Percentiles rank a stretch among this genome's conserved stretches.
These are phyloP conservation scores for Yamadazyma epiphylla DNA, from an alignment of 1,139 yeast genomes.

Conservation along the genomic window DNA sequence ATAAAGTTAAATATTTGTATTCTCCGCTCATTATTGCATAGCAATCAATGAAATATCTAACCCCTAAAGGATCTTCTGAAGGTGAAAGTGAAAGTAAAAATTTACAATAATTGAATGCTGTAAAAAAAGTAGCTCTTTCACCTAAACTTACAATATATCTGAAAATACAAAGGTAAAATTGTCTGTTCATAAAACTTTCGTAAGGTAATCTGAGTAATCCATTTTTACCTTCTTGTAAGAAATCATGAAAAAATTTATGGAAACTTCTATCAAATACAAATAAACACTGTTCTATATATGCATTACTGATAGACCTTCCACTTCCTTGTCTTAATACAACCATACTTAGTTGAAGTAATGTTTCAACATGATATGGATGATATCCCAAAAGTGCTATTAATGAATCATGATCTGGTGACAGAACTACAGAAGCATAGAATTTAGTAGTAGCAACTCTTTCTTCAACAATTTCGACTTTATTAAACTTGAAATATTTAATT, in stretches of 20 bases:
- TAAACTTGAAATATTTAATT: conserved; percentile 53
- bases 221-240: conserved; percentile 47
- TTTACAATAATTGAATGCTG: conserved; percentile 76
- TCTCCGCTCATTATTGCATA: conserved; percentile 71
- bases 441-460: conserved; percentile 52
- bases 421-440: conserved; percentile 63
- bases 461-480: conserved; percentile 34
- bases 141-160: conserved; percentile 69
- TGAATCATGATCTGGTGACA: conserved; percentile 70
- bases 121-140: conserved; percentile 71
- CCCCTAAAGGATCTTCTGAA: conserved; percentile 81
- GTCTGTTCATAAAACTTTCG: conserved; percentile 71
- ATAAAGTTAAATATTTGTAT: conserved; percentile 54
- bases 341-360: conserved; percentile 76
- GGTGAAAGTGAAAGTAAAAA: conserved; percentile 68
- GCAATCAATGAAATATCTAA: conserved; percentile 75
- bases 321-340: conserved; percentile 76
- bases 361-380: conserved; percentile 73
- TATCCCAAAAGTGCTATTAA: conserved; percentile 52
- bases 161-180: conserved; percentile 69
- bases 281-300: conserved; percentile 70
- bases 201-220: conserved; percentile 72
- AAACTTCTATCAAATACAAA: conserved; percentile 70
- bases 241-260: conserved; percentile 37
- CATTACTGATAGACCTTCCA: conserved; percentile 61